A percentile compares a stretch with the other conserved stretches of the same genome.
Evolutionary conservation across 2,329 filamentous ascomycete species (phyloP).

Genomic region (Clonostachys rosea): DNA sequence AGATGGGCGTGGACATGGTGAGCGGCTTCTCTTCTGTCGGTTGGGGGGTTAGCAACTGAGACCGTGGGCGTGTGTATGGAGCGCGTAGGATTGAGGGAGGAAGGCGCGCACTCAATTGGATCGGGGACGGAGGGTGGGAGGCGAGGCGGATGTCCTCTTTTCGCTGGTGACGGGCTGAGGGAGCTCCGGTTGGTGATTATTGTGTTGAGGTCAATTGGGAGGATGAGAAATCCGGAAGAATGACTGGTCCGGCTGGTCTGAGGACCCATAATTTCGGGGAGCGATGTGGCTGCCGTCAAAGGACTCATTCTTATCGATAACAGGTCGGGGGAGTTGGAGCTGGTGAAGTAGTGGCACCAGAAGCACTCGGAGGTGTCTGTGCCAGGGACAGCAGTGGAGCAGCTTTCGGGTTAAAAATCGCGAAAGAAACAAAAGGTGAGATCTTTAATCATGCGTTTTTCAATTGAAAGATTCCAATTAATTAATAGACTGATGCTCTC

Average conservation of each 20-base stretch:
- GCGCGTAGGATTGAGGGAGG: neutral
- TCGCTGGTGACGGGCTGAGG: neutral
- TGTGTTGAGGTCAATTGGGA: neutral
- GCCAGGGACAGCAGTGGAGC: too few species aligned
- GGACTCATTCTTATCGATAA: too few species aligned
- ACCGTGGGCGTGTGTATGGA: neutral
- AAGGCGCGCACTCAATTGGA: neutral
- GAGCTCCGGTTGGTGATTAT: neutral
- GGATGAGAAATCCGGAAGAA: neutral
- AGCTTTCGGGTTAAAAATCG: too few species aligned
- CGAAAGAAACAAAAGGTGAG: too few species aligned
- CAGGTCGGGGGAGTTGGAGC: too few species aligned
- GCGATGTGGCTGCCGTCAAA: neutral
- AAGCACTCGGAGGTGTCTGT: too few species aligned
- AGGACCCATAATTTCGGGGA: neutral
- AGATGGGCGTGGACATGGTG: constrained; percentile 65
- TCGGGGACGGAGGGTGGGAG: neutral
- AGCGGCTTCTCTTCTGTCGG: constrained; percentile 1
- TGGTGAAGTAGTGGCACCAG: too few species aligned
- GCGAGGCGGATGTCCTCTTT: too few species aligned
- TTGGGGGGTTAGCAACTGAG: too few species aligned
- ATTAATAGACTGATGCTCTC: too few species aligned
- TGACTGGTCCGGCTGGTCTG: neutral
- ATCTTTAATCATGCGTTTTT: too few species aligned
- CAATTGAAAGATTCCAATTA: too few species aligned